These are phyloP conservation scores for Mucor irregularis DNA, from an alignment of 371 early-diverging fungal genomes.

Conservation along the genomic window DNA sequence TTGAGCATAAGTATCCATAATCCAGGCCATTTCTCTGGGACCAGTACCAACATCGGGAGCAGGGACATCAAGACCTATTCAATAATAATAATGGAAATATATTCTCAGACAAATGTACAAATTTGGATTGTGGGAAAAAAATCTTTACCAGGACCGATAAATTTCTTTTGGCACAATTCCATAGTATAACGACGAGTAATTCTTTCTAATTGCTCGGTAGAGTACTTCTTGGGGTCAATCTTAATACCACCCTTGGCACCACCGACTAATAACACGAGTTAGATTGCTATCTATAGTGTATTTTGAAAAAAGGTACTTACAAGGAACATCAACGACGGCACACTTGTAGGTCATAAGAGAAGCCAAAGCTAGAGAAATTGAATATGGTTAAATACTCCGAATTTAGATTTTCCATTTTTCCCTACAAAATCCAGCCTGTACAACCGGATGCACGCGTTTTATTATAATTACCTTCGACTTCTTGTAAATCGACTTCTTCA, in stretches of 20 bases:
- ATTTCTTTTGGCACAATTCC: constrained; percentile 91
- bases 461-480: constrained; percentile 66
- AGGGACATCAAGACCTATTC: constrained; percentile 82
- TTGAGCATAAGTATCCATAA: constrained; percentile 89
- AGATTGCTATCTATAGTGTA: no score
- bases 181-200: constrained; percentile 90
- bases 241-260: constrained; percentile 89
- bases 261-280: constrained; percentile 41
- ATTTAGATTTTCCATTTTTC: not conserved
- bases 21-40: constrained; percentile 91
- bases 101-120: no score
- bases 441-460: no score
- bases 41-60: constrained; percentile 93
- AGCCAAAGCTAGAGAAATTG: constrained; percentile 51
- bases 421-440: no score
- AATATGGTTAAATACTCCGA: not conserved
- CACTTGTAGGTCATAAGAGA: constrained; percentile 91
- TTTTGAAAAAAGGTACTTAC: no score
- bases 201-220: constrained; percentile 77
- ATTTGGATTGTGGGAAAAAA: no score
- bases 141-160: constrained; percentile 73
- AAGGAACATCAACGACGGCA: constrained; percentile 92
- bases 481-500: constrained; percentile 81
- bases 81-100: no score
- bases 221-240: constrained; percentile 81